These are phyloP conservation scores for Candida bentonensis DNA, from an alignment of 805 yeast genomes.

Conservation along the genomic window DNA sequence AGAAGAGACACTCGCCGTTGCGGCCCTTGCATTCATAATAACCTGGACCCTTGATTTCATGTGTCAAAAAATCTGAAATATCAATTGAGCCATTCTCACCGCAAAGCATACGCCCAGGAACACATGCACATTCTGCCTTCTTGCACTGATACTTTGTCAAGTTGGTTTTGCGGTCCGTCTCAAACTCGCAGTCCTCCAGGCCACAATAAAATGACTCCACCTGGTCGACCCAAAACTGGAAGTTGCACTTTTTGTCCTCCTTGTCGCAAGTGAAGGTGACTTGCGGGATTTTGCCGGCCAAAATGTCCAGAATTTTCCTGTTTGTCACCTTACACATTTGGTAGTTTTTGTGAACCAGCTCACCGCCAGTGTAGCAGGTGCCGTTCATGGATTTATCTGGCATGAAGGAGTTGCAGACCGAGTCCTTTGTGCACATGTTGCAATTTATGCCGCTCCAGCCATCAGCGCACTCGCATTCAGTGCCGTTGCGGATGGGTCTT, in stretches of 20 bases:
- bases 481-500: constrained; percentile 45
- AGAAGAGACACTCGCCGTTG: constrained; percentile 53
- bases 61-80: constrained; percentile 80
- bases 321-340: constrained; percentile 93
- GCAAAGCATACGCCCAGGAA: constrained; percentile 87
- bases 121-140: constrained; percentile 69
- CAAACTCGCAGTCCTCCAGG: constrained; percentile 55
- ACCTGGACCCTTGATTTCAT: constrained; percentile 88
- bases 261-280: constrained; percentile 83
- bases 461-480: constrained; percentile 53
- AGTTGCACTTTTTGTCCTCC: constrained; percentile 53
- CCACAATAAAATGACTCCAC: constrained; percentile 85
- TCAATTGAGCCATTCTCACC: constrained; percentile 92
- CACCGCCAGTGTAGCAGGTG: constrained; percentile 78
- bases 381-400: constrained; percentile 69
- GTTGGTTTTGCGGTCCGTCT: constrained; percentile 47
- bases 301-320: constrained; percentile 64
- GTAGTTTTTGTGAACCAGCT: constrained; percentile 62
- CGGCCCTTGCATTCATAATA: constrained; percentile 68
- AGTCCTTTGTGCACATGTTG: constrained; percentile 59
- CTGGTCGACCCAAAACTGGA: constrained; percentile 93
- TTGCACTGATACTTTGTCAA: constrained; percentile 68
- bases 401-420: constrained; percentile 72
- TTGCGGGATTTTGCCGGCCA: constrained; percentile 74
- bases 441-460: constrained; percentile 97